A percentile compares a stretch with the other conserved stretches of the same genome.
These are phyloP conservation scores for Kwoniella bestiolae DNA, from an alignment of 768 basidiomycete genomes.

Conservation along the genomic window DNA sequence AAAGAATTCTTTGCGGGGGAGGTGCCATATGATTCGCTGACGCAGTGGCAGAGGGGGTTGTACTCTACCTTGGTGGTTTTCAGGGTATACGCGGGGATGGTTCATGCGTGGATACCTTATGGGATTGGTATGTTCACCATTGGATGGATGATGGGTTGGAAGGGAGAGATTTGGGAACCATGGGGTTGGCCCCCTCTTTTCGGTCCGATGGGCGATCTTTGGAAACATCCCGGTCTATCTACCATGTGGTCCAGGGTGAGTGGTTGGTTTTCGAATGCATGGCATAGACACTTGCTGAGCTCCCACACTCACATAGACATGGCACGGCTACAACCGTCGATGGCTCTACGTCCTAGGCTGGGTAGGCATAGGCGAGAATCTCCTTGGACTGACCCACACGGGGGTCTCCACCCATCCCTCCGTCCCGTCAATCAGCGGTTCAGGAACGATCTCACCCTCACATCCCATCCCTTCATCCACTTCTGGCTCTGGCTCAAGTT, in stretches of 20 bases:
- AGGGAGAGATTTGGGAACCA: slow-evolving; percentile 41
- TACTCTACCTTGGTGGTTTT: slow-evolving; percentile 30
- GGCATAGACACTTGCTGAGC: no score
- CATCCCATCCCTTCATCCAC: slow-evolving; percentile 30
- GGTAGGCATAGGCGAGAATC: slow-evolving; percentile 42
- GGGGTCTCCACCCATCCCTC: slow-evolving; percentile 27
- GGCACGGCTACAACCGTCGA: slow-evolving; percentile 42
- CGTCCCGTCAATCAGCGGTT: slow-evolving; percentile 2
- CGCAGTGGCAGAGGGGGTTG: slow-evolving; percentile 15
- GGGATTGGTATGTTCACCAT: slow-evolving; percentile 9
- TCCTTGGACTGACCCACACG: slow-evolving; percentile 39
- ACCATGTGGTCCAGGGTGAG: slow-evolving; percentile 46
- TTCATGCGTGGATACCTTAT: neutral
- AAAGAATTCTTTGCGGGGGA: slow-evolving; percentile 33
- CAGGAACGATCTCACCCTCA: slow-evolving; percentile 30
- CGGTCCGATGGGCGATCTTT: slow-evolving; percentile 36
- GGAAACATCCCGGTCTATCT: slow-evolving; percentile 38
- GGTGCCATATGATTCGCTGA: slow-evolving; percentile 19
- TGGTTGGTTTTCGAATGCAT: neutral
- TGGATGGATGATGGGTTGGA: slow-evolving; percentile 42
- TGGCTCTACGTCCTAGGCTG: slow-evolving; percentile 41
- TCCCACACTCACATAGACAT: slow-evolving; percentile 23
- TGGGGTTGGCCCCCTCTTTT: slow-evolving; percentile 49
- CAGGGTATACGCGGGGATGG: slow-evolving; percentile 20
- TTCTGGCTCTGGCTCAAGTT: neutral